Percentiles rank a stretch among this genome's conserved stretches.
Conservation (phyloP, 495 filamentous ascomycete genomes). For the Penicillium dipodomyicola region DNA sequence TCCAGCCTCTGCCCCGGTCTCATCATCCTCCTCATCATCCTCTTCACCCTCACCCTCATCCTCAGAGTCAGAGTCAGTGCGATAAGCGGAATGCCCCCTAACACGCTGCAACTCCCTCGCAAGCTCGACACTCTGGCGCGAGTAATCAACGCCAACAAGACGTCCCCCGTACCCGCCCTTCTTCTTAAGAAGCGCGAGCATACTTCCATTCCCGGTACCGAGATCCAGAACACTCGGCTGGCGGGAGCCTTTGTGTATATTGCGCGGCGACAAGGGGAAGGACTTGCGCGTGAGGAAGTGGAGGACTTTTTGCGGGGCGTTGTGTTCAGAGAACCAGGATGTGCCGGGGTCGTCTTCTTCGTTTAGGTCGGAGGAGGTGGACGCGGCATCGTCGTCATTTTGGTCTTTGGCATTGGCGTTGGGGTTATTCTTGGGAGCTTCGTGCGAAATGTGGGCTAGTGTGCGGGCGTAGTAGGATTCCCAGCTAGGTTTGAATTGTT, state of each 20-base stretch:
- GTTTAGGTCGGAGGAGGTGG: conserved; percentile 23
- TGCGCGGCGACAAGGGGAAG: conserved; percentile 39
- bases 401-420: not conserved
- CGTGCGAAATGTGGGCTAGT: conserved; percentile 37
- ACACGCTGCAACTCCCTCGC: conserved; percentile 52
- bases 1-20: conserved; percentile 16
- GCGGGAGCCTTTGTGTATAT: conserved; percentile 18
- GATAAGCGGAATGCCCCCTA: conserved; percentile 42
- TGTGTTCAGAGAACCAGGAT: conserved; percentile 54
- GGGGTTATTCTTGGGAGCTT: not conserved
- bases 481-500: conserved; percentile 32
- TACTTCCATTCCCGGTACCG: conserved; percentile 88
- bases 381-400: conserved; percentile 10
- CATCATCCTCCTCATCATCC: conserved; percentile 14
- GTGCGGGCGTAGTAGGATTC: conserved; percentile 49
- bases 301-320: conserved; percentile 50
- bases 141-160: conserved; percentile 90
- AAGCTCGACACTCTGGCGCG: conserved; percentile 65
- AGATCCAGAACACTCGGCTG: conserved; percentile 63
- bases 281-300: conserved; percentile 38
- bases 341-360: conserved; percentile 50
- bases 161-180: conserved; percentile 54
- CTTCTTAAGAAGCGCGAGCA: conserved; percentile 72
- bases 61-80: conserved; percentile 33
- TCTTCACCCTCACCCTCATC: conserved; percentile 26